Evolutionary conservation across 768 basidiomycete species (phyloP).

Genomic region (Auricularia auricula-judae): DNA sequence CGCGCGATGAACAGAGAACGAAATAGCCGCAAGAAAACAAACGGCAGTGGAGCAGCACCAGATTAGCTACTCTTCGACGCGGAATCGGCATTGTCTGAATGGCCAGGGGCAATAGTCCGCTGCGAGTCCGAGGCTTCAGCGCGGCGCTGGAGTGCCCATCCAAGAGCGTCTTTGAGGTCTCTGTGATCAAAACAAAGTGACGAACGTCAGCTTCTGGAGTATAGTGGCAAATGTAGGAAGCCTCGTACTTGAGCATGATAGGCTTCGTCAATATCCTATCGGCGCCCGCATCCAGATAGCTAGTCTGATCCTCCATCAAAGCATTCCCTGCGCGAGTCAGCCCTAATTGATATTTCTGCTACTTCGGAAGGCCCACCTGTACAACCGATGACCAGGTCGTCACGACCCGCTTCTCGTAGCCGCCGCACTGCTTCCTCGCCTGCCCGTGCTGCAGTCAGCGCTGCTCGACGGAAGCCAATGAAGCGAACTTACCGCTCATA

Average conservation of each 20-base stretch:
- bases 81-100: too few relatives aligned
- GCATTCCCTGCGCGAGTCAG: constrained; percentile 16
- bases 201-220: neutral
- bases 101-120: too few relatives aligned
- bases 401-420: constrained; percentile 19
- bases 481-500: neutral
- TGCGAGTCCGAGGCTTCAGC: too few relatives aligned
- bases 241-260: constrained; percentile 6
- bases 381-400: constrained; percentile 24
- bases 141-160: too few relatives aligned
- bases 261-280: constrained; percentile 17
- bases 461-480: constrained; percentile 5
- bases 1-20: too few relatives aligned
- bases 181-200: neutral
- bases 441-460: constrained; percentile 18
- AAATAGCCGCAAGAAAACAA: too few relatives aligned
- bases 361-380: constrained; percentile 7
- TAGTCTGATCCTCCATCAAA: constrained; percentile 21
- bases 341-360: constrained; percentile 11
- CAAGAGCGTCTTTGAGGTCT: neutral
- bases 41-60: too few relatives aligned
- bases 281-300: constrained; percentile 18
- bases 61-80: too few relatives aligned
- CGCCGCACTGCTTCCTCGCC: constrained; percentile 25
- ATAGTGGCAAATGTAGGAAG: neutral